Base-by-base conservation (phyloP, 352 stramenopile genomes). In the Phytophthora sansomeana region DNA sequence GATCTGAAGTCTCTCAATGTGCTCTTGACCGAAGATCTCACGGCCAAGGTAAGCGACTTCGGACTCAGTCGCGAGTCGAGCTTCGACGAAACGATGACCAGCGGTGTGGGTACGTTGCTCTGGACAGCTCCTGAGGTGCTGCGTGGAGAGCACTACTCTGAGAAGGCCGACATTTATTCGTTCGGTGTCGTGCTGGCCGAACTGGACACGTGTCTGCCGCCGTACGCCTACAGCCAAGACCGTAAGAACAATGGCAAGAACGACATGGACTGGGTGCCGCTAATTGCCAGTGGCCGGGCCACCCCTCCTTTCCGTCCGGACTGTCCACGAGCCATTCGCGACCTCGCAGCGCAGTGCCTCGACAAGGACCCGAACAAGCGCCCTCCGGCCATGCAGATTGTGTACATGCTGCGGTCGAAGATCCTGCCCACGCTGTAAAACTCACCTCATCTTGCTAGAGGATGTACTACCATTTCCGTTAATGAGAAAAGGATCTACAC, bases 151-250 rank as follows among this genome's bases (percentile, higher is more conserved):
- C 39, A 63, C 47, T 91, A 89, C 65, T 76, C 74, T 8, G 77
- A 85, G 61, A 87, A 87, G 41, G 75, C 78, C 13, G 83, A 91
- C 58, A 82, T 91, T 24, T 91, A 85, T 63, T 90, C 80, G 26
- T 90, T 80, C 50, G 80, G 82, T 35, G 77, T 91, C 43, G 76
- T 91, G 14, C 61, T 91, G n/a, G 75, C 77, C 7, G 82, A 91
- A 59, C 64, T 91, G n/a, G 80, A 91, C 42, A 91, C 80, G 43
- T 87, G 79, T 46, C 39, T 85, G 47, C 68, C 67, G 11, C 75
- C 75, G n/a, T 83, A 81, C 54, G 69, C 60, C 26, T 72, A 68
- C 43, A 77, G 64, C 28, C 72, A 84, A 43, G 71, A 72, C 11
- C 69, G 76, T 30, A 80, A 85, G 36, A 70, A 60, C 17, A 69